phyloP scores from a whole-genome alignment of 2,329 filamentous ascomycete species.

The Drechslera avenae region DNA sequence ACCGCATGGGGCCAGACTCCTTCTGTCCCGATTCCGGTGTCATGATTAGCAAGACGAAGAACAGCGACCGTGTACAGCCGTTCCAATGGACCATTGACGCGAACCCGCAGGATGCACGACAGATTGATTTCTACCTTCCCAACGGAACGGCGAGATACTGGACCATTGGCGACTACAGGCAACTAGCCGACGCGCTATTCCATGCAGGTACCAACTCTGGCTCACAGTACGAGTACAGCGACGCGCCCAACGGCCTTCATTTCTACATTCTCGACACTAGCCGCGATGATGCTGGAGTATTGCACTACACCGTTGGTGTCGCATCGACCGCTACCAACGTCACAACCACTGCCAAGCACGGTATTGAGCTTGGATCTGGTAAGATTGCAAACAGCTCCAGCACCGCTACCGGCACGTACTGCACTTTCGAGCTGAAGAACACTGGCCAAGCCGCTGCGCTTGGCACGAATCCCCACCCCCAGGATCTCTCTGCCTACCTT shows the following conservation, averaged over 20 bases:
- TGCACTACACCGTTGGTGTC: slow-evolving; percentile 58
- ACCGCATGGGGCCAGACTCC: slow-evolving; percentile 60
- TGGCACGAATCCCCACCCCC: slow-evolving; percentile 30
- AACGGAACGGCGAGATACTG: slow-evolving; percentile 56
- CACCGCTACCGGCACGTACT: slow-evolving; percentile 47
- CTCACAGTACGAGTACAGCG: slow-evolving; percentile 57
- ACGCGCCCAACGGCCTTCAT: slow-evolving; percentile 56
- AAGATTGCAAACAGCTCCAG: slow-evolving; percentile 17
- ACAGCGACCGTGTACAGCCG: slow-evolving; percentile 48
- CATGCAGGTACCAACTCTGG: slow-evolving; percentile 60
- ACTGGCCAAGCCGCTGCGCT: slow-evolving; percentile 43
- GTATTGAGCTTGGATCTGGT: slow-evolving; percentile 45
- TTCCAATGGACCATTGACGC: slow-evolving; percentile 63
- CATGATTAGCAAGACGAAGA: slow-evolving; percentile 61
- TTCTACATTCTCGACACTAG: slow-evolving; percentile 55
- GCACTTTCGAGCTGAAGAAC: slow-evolving; percentile 57
- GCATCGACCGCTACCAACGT: slow-evolving; percentile 49
- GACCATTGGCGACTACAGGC: slow-evolving; percentile 60
- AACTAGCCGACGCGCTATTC: slow-evolving; percentile 60
- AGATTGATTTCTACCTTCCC: slow-evolving; percentile 58
- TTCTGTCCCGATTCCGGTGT: slow-evolving; percentile 60
- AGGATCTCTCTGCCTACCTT: slow-evolving; percentile 50
- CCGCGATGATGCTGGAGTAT: slow-evolving; percentile 51
- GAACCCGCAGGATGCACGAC: slow-evolving; percentile 58
- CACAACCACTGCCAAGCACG: slow-evolving; percentile 40